Base-by-base conservation (phyloP, 2,329 filamentous ascomycete species). In the Emmonsiellopsis sp. region DNA sequence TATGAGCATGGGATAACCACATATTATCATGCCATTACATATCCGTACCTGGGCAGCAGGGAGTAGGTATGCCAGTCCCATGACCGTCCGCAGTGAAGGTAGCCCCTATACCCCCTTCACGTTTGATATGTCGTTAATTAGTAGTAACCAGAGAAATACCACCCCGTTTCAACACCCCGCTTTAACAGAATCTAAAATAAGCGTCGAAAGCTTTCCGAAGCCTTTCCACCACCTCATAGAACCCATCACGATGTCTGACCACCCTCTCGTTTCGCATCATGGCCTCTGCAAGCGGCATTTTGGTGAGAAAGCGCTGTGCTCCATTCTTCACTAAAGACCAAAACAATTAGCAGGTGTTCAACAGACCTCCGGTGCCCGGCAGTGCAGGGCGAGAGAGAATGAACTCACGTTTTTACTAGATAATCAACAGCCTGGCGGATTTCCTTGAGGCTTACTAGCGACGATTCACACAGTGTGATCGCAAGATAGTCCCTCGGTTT, bases 401-500 rank as follows among this genome's bases (percentile, higher is more conserved):
- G 26, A 43, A 44, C 41, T 44, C 5, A 44, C 16, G 15, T 44
- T 6, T 6, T 44, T 10, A 16, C 16, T 15, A 44, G 10, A 15
- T 10, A 20, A 44, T 44, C 41, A 10, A 44, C 16, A 10, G n/a
- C 9, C n/a, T 44, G 9, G 26, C 5, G 11, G 30, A 44, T 44
- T 11, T 44, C 41, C 11, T 44, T 15, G 30, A 16, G 11, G 6
- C 13, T 20, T 44, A 26, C 9, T 9, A 9, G 9, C 35, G 41
- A 44, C 7, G 41, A 44, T 20, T 44, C 41, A 6, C 20, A 11
- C 3, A 44, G 34, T 40, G 52, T 30, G 8, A 50, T 56, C 41
- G 55, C 31, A 37, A 54, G 46, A 50, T 50, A 54, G 15, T 49
- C 38, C 26, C 20, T 20, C 11, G 52, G 52, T 37, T 54, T 54